Conservation (phyloP, 2,329 filamentous ascomycete genomes). For the Pseudocercospora eumusae region DNA sequence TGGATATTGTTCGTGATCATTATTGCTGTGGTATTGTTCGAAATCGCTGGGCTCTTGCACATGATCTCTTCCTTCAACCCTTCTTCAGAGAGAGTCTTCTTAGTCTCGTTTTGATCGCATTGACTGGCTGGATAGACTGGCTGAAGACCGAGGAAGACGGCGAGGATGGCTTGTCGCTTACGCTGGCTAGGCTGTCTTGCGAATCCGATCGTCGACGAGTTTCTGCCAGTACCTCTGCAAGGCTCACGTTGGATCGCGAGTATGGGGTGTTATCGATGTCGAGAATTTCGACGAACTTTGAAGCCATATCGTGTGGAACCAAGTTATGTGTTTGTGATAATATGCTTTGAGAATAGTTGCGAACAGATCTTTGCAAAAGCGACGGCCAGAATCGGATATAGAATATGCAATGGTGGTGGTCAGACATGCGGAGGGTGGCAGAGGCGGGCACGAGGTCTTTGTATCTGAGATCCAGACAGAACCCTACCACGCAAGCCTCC, state of each 20-base stretch:
- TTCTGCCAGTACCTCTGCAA: slow-evolving; percentile 41
- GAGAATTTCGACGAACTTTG: slow-evolving; percentile 43
- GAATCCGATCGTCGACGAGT: slow-evolving; percentile 36
- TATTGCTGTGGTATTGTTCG: background rate
- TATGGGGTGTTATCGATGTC: slow-evolving; percentile 36
- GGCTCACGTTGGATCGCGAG: slow-evolving; percentile 40
- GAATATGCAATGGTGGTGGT: background rate
- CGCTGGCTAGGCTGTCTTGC: slow-evolving; percentile 29
- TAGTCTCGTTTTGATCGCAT: slow-evolving; percentile 23
- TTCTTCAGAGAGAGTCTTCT: slow-evolving; percentile 27
- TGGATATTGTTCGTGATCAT: background rate
- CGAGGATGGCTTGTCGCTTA: slow-evolving; percentile 24
- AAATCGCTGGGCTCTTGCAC: background rate
- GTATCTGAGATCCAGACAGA: slow-evolving; percentile 16
- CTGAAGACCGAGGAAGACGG: slow-evolving; percentile 16
- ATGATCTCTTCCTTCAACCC: slow-evolving; percentile 16
- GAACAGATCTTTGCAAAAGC: background rate
- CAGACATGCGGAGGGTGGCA: slow-evolving; percentile 13
- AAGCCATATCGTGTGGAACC: slow-evolving; percentile 32
- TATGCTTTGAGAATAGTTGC: background rate
- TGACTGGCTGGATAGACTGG: slow-evolving; percentile 11
- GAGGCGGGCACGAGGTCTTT: slow-evolving; percentile 12
- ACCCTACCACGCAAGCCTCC: slow-evolving; percentile 12
- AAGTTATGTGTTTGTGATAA: background rate
- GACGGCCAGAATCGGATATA: background rate